Conservation (phyloP, 1,139 yeast genomes). For the Geotrichum histeridarum region DNA sequence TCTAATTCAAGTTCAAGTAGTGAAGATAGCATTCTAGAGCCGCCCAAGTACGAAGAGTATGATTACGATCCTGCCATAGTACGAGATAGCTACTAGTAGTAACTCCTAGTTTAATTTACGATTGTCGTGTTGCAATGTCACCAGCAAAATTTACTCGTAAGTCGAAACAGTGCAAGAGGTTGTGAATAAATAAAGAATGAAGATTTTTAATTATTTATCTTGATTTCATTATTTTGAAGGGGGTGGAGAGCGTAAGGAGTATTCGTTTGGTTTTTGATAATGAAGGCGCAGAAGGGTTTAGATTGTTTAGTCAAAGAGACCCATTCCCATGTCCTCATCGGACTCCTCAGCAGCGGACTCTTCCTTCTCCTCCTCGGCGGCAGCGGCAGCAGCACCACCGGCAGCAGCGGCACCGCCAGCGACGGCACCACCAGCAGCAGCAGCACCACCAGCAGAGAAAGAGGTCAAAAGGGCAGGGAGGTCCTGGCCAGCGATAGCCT, state of each 20-base stretch:
- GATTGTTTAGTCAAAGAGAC: slow-evolving; percentile 38
- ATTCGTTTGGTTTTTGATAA: not conserved
- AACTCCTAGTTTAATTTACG: too few relatives aligned
- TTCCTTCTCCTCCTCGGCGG: slow-evolving; percentile 48
- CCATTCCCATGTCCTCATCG: slow-evolving; percentile 40
- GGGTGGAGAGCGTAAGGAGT: not conserved
- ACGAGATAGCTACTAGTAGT: too few relatives aligned
- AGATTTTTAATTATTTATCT: not conserved
- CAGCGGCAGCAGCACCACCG: slow-evolving; percentile 58
- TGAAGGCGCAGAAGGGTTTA: not conserved
- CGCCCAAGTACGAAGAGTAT: too few relatives aligned
- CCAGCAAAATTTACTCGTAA: too few relatives aligned
- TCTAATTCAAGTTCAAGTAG: too few relatives aligned
- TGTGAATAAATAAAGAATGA: not conserved
- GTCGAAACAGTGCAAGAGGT: not conserved
- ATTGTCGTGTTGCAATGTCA: too few relatives aligned
- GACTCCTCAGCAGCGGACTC: slow-evolving; percentile 35
- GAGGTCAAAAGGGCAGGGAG: slow-evolving; percentile 50
- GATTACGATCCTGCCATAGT: too few relatives aligned
- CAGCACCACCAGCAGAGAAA: slow-evolving; percentile 89
- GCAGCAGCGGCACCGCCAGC: slow-evolving; percentile 55
- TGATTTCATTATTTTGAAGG: slow-evolving; percentile 1
- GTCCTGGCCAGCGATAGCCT: slow-evolving; percentile 71
- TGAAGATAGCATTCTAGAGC: too few relatives aligned
- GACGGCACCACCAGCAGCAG: slow-evolving; percentile 46